Evolutionary conservation across 1,284 basidiomycete genomes (phyloP), one percentile per base, ranked within the genome.

Genomic region (Tremellales sp.): DNA sequence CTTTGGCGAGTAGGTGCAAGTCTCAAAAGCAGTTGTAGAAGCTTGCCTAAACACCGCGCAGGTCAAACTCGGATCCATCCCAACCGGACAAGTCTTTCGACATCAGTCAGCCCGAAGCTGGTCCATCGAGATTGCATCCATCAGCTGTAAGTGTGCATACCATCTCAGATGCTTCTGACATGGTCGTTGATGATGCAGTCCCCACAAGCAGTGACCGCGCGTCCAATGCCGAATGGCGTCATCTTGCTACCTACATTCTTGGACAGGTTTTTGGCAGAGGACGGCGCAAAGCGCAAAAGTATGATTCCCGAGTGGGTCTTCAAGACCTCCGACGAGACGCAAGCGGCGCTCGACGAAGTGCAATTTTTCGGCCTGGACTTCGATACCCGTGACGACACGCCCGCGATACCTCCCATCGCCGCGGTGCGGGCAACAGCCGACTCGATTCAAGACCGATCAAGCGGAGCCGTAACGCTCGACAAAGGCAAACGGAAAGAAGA

Each of bases 281-380:
- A 40, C 19, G 36, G 27, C 11, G 51, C 43, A 5, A 40, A 52
- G 22, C 52, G 45, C 45, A 25, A 33, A 19, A 61, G 60, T 40
- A 13, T 49, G 2, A 53, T 70, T 2, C 65, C 67, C 0, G 60
- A 60, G 13, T 68, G 56, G 58, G 35, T 68, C 12, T 70, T 67
- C 44, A 17, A 31, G 29, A 40, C 54, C 2, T 45, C 62, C 0
- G 41, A 46, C 2, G 57, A 55, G 0, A 48, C 43, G 3, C 40
- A 56, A 44, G 29, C 35, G 11, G 43, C 53, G 24, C 47, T 70
- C 11, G 55, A 65, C 36, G 31, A 36, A 22, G 63, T 70, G 15
- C 45, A 22, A 4, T 40, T 63, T 13, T 68, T 68, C 36, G 65
- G 65, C 0, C 26, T 62, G 4, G 60, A 69, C n/a, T n/a, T 22